These are phyloP conservation scores for Xylaria polymorpha DNA, from an alignment of 2,329 filamentous ascomycete species.

Conservation along the genomic window DNA sequence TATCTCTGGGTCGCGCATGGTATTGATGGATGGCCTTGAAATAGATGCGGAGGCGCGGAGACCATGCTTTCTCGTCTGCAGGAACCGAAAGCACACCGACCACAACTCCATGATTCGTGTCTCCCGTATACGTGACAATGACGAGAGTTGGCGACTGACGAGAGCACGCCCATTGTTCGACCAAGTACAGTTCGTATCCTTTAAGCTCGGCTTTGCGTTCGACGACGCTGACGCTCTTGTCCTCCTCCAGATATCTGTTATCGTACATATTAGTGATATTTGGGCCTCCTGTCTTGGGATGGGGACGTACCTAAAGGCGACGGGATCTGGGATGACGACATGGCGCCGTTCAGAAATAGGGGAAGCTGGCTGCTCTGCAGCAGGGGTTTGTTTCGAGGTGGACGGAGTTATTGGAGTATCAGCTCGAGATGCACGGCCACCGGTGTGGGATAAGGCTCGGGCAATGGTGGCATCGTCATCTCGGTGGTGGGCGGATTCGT, in stretches of 20 bases:
- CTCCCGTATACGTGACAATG: constrained; percentile 93
- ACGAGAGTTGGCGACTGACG: constrained; percentile 89
- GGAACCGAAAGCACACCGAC: constrained; percentile 86
- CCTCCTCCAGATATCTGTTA: constrained; percentile 82
- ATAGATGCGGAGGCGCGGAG: constrained; percentile 80
- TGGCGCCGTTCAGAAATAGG: constrained; percentile 54
- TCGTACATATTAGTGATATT: constrained; percentile 18
- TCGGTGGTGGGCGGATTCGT: constrained; percentile 51
- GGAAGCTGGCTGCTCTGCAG: constrained; percentile 41
- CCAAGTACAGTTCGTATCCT: constrained; percentile 92
- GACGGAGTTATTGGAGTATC: constrained; percentile 43
- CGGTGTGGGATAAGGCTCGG: constrained; percentile 49
- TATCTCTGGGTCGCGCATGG: constrained; percentile 86
- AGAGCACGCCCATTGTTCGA: constrained; percentile 98
- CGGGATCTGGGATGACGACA: constrained; percentile 69
- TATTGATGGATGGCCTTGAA: constrained; percentile 88
- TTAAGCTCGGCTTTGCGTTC: constrained; percentile 75
- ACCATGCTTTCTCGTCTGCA: constrained; percentile 82
- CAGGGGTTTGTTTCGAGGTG: constrained; percentile 34
- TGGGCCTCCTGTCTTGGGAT: neutral
- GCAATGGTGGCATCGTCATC: constrained; percentile 55
- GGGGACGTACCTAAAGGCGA: constrained; percentile 63
- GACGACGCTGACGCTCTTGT: constrained; percentile 78
- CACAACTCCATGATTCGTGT: constrained; percentile 79
- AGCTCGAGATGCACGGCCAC: constrained; percentile 41